phyloP scores from a whole-genome alignment of 352 stramenopile genomes.

The Plasmopara viticola region DNA sequence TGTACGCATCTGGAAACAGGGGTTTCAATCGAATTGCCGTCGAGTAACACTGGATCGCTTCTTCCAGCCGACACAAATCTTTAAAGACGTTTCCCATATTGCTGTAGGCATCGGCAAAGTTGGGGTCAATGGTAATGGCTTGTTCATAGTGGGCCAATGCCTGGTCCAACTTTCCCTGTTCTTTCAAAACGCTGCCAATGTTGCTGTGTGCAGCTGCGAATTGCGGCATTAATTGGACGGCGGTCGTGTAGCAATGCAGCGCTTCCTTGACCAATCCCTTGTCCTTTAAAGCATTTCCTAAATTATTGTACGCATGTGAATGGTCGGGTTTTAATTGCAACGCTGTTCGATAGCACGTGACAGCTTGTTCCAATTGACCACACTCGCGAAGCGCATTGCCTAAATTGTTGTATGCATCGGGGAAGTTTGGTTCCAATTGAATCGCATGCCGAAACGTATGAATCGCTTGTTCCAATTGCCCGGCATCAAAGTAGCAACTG shows the following conservation, averaged over 20 bases:
- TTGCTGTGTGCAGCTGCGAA: constrained; percentile 92
- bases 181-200: constrained; percentile 91
- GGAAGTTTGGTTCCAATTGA: constrained; percentile 89
- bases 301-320: constrained; percentile 91
- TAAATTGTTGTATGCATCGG: constrained; percentile 92
- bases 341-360: constrained; percentile 86
- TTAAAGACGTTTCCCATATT: constrained; percentile 95
- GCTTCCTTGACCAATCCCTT: constrained; percentile 90
- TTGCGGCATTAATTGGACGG: constrained; percentile 82
- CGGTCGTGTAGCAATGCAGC: constrained; percentile 92
- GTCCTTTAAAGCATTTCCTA: constrained; percentile 90
- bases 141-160: constrained; percentile 92
- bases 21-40: constrained; percentile 88
- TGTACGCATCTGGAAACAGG: constrained; percentile 87
- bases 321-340: constrained; percentile 89
- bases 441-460: constrained; percentile 88
- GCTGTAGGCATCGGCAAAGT: constrained; percentile 89
- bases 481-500: constrained; percentile 85
- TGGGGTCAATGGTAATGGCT: constrained; percentile 89
- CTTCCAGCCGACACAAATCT: constrained; percentile 79
- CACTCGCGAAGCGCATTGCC: constrained; percentile 88
- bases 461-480: constrained; percentile 79
- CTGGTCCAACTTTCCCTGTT: constrained; percentile 90
- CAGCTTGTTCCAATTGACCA: constrained; percentile 68
- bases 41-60: constrained; percentile 87